Base-by-base conservation (phyloP, 2,329 filamentous ascomycete species). In the Claviceps arundinis region DNA sequence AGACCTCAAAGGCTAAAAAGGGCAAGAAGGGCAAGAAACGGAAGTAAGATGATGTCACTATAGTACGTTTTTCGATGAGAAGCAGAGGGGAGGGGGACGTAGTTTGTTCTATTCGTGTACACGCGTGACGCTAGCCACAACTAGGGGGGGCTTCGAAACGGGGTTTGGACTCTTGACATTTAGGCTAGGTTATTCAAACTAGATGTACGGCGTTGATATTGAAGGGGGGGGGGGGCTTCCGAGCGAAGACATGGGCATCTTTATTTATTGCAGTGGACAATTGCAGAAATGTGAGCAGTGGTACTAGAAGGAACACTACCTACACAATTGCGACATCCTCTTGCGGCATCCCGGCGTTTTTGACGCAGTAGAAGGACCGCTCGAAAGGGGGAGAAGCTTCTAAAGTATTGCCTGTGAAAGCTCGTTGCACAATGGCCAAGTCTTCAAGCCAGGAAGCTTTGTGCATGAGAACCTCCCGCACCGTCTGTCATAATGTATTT, bases 1-100 rank as follows among this genome's bases (percentile, higher is more conserved):
- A 70, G 61, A 65, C 64, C 61, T 70, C 79, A 62, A 81, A 81
- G 57, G 57, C 61, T 30, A 70, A 68, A 61, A 69, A 69, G 58
- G 56, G 63, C 38, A 70, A 68, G 61, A 69, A 68, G 59, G 63
- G 59, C 43, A 64, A 58, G 46, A 56, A 61, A 55, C 65, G 64
- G 62, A 68, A 64, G 56, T 65, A 50, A 56, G 17, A 19, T n/a
- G 17, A 47, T 54, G 14, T 37, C 48, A 42, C 9, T 38, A 17
- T 17, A 8, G 24, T 7, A 9, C 19, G 19, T 2, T 34, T 26
- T 4, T 4, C 4, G 34, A 38, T 24, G 30, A 17, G 26, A 4
- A 14, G 30, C 22, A 22, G 17, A 26, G 3, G 19, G 24, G 14
- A 37, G 19, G 16, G 37, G 51, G 46, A 40, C 37, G n/a, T 5